These are phyloP conservation scores for Evansstolkia leycettana DNA, from an alignment of 495 filamentous ascomycete genomes.

Conservation along the genomic window DNA sequence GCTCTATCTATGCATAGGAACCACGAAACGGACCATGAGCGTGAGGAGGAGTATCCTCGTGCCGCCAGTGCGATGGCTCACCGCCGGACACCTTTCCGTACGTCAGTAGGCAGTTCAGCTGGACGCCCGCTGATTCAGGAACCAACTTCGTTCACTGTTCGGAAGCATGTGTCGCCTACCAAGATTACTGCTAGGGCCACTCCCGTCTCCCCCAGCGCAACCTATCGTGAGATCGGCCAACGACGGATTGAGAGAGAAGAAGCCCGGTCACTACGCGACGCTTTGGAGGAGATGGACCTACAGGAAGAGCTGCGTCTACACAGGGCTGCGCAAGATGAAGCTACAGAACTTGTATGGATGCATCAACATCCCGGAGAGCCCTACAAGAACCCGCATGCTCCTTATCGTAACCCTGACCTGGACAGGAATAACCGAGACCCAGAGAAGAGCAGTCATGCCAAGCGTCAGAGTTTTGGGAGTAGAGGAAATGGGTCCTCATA, in stretches of 20 bases:
- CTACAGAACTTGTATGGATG: constrained; percentile 75
- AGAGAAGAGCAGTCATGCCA: constrained; percentile 52
- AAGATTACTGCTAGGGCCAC: constrained; percentile 17
- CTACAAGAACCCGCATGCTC: constrained; percentile 41
- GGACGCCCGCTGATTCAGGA: constrained; percentile 36
- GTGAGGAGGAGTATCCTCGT: constrained; percentile 21
- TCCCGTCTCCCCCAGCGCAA: constrained; percentile 35
- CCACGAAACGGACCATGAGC: constrained; percentile 5
- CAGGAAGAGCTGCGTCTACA: constrained; percentile 59
- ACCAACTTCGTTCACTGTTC: constrained; percentile 21
- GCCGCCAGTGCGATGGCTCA: constrained; percentile 41
- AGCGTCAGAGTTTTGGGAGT: constrained; percentile 40
- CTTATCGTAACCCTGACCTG: constrained; percentile 40
- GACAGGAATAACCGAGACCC: constrained; percentile 23
- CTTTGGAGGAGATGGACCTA: constrained; percentile 68
- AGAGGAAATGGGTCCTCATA: constrained; percentile 23
- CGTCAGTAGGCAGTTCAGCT: constrained; percentile 13
- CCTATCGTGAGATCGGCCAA: constrained; percentile 68
- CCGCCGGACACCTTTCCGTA: constrained; percentile 28
- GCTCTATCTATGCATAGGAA: constrained; percentile 28
- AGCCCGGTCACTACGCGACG: constrained; percentile 60
- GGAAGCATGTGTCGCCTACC: constrained; percentile 32
- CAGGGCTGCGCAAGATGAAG: constrained; percentile 70
- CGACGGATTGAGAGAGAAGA: constrained; percentile 85
- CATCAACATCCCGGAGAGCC: constrained; percentile 58